Evolutionary conservation across 768 basidiomycete species (phyloP), one percentile per base, ranked within the genome.

Genomic region (Leucosporidium scottii): DNA sequence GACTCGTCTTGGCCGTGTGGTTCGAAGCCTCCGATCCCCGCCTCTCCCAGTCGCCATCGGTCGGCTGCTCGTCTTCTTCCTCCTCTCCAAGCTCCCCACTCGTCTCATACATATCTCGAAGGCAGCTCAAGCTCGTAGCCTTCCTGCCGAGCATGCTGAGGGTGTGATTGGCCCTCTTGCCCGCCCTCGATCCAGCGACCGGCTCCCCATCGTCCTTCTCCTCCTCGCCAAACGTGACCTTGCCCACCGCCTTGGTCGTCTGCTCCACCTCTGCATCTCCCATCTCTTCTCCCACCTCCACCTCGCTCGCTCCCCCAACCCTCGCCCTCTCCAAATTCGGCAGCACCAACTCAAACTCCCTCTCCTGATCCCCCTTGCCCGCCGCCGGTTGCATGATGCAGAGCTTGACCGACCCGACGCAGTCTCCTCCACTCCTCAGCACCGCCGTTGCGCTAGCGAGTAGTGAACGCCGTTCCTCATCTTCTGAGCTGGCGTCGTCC

Each of bases 401-500:
- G 68, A 87, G 83, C 79, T 88, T 91, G 72, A 93, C 90, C 30
- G 90, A 85, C 12, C 86, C 83, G 51, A 91, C 87, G 77, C 92
- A 94, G 69, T 96, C 93, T 17, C 88, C 86, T 34, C 90, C 91
- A 31, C 89, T 86, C 76, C 91, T 89, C 66, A 93, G 81, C 8
- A 93, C 90, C 57, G 84, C 85, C 7, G 94, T 96, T 13, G 93
- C 91, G n/a, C 87, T 87, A 64, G 87, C 84, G 70, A 97, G 82
- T 61, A 96, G 79, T 1, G 82, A 80, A 62, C 84, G 82, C 78
- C 90, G 91, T 77, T 93, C 90, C 59, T 86, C 84, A 71, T 97
- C 93, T 79, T 79, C 80, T n/a, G 60, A 61, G 17, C 92, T 90
- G 1, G 82, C 78, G 25, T 81, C 53, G 34, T 15, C 31, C 28